phyloP scores from a whole-genome alignment of 352 stramenopile genomes.

The Phytophthora brassicae region DNA sequence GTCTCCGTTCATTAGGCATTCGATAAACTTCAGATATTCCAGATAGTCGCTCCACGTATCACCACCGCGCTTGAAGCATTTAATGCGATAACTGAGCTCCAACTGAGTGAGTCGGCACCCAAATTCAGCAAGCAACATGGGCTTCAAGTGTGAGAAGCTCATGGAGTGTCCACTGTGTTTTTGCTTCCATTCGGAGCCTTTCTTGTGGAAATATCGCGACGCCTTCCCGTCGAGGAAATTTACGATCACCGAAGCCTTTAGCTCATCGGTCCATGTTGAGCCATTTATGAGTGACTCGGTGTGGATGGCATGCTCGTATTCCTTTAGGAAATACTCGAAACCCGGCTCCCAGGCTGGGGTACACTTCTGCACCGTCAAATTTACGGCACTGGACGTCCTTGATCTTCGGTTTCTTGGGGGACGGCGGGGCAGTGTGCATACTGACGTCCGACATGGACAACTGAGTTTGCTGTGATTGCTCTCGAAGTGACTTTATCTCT shows the following conservation, averaged over 20 bases:
- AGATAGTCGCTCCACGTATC: constrained; percentile 1
- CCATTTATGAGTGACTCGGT: constrained; percentile 3
- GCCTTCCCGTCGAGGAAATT: constrained; percentile 3
- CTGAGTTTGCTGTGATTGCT: background rate
- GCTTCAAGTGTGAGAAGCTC: background rate
- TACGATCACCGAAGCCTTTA: constrained; percentile 1
- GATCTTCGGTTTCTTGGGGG: constrained; percentile 3
- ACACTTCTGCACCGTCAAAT: constrained; percentile 8
- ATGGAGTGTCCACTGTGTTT: background rate
- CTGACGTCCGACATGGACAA: background rate
- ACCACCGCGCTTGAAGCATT: background rate
- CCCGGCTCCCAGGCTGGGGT: background rate
- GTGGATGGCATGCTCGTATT: constrained; percentile 8
- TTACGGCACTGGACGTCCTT: constrained; percentile 13
- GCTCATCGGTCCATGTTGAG: background rate
- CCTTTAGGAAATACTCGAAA: constrained; percentile 10
- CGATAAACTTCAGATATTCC: background rate
- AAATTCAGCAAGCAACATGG: background rate
- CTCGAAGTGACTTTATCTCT: background rate
- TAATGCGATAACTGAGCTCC: background rate
- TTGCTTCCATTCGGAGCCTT: background rate
- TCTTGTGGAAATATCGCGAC: constrained; percentile 1
- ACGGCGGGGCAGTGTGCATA: background rate
- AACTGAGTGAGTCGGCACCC: background rate
- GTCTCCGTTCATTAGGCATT: background rate